Base-by-base conservation (phyloP, 1,284 basidiomycete genomes). In the Testicularia cyperi region DNA sequence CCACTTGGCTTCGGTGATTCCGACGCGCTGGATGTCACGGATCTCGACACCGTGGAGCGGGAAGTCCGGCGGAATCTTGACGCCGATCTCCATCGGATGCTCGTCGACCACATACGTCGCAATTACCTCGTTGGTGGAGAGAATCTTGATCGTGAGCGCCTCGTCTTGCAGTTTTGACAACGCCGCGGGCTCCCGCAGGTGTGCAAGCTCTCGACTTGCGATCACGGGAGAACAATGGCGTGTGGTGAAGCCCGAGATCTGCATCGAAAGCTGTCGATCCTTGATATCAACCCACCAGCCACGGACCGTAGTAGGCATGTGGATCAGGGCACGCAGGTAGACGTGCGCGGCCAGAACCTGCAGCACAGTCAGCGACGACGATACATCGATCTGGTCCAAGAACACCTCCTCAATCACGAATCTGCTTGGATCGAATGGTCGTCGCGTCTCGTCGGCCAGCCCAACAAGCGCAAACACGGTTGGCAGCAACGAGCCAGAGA, bases 161-260 rank as follows among this genome's bases (percentile, higher is more conserved):
- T 95, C 92, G 65, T 91, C 88, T 1, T 82, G 82, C 4, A 96
- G 81, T 38, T 85, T 83, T 4, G 84, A 80, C 4, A 84, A 78
- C 0, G 82, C 80, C 0, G 82, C 80, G 0, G 87, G 83, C 36
- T 84, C 82, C 51, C 86, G 85, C 29, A 96, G 81, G 38, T 86
- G 85, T 2, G 83, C 81, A 14, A 98, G 82, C 73, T 97, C 92
- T 24, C 88, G 82, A 20, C 80, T 81, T 68, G 96, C 88, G 68
- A 99, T 85, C 29, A 90, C 84, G 0, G 92, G 91, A 1, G 92
- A 94, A 80, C 94, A 92, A 78, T 90, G 81, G n/a, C 83, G 82
- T 0, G 88, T 85, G 0, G 90, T 95, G 75, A 90, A 92, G 24
- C 82, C 80, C 2, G 85, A 82, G 48, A 98, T 82, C 3, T 86